Evolutionary conservation across 1,284 basidiomycete species (phyloP).

Genomic region (Ganoderma lucidum): DNA sequence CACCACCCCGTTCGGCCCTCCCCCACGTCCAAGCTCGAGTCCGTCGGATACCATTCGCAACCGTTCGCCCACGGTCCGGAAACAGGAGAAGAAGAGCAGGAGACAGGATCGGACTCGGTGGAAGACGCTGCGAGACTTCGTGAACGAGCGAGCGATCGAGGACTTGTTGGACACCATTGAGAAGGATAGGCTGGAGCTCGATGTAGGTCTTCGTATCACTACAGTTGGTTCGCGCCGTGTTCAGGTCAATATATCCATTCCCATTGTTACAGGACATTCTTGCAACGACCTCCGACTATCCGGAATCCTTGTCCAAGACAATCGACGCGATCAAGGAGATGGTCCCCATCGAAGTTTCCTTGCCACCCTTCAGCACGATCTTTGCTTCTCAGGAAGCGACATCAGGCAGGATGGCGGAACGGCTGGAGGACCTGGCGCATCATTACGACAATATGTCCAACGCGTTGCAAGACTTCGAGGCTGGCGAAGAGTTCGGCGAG

Average conservation of each 20-base stretch:
- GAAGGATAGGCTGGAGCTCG: slow-evolving; percentile 66
- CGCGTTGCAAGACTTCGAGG: slow-evolving; percentile 70
- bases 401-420: slow-evolving; percentile 73
- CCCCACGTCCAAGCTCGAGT: slow-evolving; percentile 37
- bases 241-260: slow-evolving; percentile 4
- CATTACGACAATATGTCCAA: slow-evolving; percentile 80
- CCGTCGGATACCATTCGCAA: slow-evolving; percentile 43
- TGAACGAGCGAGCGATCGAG: slow-evolving; percentile 81
- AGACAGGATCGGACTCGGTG: slow-evolving; percentile 63
- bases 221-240: too few relatives aligned
- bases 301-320: slow-evolving; percentile 63
- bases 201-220: slow-evolving; percentile 54
- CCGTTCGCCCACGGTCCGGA: slow-evolving; percentile 31
- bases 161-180: slow-evolving; percentile 77
- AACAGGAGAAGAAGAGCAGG: slow-evolving; percentile 39
- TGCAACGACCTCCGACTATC: slow-evolving; percentile 68
- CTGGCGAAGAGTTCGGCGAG: slow-evolving; percentile 66
- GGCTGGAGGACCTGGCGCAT: slow-evolving; percentile 70
- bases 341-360: slow-evolving; percentile 51
- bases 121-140: slow-evolving; percentile 85
- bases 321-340: slow-evolving; percentile 61
- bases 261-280: slow-evolving; percentile 59
- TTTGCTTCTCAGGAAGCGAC: slow-evolving; percentile 63
- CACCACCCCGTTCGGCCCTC: slow-evolving; percentile 27
- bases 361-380: slow-evolving; percentile 55